These are phyloP conservation scores for Haematococcus sp. DNA, from an alignment of 139 green algal species.

Conservation along the genomic window DNA sequence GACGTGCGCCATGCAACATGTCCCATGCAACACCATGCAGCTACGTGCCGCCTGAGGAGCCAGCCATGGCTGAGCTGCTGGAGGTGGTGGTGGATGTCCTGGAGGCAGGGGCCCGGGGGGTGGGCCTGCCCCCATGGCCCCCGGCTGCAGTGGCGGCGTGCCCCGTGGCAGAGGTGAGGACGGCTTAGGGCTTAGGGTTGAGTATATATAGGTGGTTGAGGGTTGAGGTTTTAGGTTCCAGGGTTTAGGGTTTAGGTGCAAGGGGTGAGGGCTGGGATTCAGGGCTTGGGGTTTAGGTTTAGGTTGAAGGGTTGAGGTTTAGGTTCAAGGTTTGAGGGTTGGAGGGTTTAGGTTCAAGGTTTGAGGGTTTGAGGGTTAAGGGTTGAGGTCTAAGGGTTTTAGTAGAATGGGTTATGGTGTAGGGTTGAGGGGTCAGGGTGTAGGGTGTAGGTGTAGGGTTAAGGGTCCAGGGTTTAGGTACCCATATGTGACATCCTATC, in stretches of 20 bases:
- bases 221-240: too few relatives aligned
- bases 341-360: too few relatives aligned
- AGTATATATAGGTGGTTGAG: too few relatives aligned
- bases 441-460: neutral
- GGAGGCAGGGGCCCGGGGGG: constrained; percentile 34
- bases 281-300: too few relatives aligned
- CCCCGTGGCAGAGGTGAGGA: constrained; percentile 31
- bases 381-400: too few relatives aligned
- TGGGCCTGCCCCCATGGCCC: constrained; percentile 57
- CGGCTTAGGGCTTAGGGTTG: too few relatives aligned
- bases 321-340: too few relatives aligned
- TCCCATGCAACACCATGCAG: neutral
- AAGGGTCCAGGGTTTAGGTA: too few relatives aligned
- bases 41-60: constrained; percentile 63
- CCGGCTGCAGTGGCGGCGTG: constrained; percentile 36
- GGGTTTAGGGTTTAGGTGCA: too few relatives aligned
- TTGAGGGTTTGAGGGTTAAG: too few relatives aligned
- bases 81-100: constrained; percentile 24
- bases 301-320: too few relatives aligned
- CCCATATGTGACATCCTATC: constrained; percentile 16
- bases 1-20: neutral
- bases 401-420: neutral
- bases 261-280: too few relatives aligned
- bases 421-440: neutral
- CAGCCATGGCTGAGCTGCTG: constrained; percentile 46